phyloP scores from a whole-genome alignment of 306 rosid genomes.

The Neltuma alba region DNA sequence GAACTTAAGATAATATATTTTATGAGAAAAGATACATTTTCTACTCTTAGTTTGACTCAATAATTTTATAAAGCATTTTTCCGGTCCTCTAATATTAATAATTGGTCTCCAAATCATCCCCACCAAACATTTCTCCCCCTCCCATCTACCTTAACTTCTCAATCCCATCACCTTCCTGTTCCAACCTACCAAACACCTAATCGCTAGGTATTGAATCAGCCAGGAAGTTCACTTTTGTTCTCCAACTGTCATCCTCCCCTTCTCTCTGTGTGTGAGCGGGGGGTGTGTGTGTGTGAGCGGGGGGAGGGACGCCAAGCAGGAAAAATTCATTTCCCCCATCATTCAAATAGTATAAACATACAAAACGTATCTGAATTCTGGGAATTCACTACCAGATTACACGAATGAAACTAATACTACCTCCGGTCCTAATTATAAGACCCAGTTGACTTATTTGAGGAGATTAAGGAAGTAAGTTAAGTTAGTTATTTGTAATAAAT shows the following conservation, averaged over 20 bases:
- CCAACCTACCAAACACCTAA: neutral
- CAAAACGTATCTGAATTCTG: neutral
- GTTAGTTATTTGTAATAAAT: too few relatives aligned
- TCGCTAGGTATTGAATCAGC: neutral
- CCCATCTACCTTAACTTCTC: neutral
- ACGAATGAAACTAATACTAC: neutral
- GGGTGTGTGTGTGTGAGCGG: too few relatives aligned
- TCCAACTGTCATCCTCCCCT: neutral
- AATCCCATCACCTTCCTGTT: neutral
- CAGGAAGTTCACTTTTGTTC: neutral
- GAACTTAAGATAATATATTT: too few relatives aligned
- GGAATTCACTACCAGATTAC: neutral
- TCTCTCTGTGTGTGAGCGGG: neutral
- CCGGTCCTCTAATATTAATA: too few relatives aligned
- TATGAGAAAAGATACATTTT: too few relatives aligned
- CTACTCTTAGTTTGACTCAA: too few relatives aligned
- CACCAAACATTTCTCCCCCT: neutral
- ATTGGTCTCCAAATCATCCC: neutral
- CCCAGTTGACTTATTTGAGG: too few relatives aligned
- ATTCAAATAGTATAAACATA: neutral
- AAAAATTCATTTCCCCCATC: neutral
- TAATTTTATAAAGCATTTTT: too few relatives aligned
- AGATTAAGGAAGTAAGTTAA: too few relatives aligned
- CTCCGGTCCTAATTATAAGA: too few relatives aligned
- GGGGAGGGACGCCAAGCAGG: too few relatives aligned